Evolutionary conservation across 1,284 basidiomycete genomes (phyloP), one percentile per base, ranked within the genome.

Genomic region (Fomitopsis schrenkii): DNA sequence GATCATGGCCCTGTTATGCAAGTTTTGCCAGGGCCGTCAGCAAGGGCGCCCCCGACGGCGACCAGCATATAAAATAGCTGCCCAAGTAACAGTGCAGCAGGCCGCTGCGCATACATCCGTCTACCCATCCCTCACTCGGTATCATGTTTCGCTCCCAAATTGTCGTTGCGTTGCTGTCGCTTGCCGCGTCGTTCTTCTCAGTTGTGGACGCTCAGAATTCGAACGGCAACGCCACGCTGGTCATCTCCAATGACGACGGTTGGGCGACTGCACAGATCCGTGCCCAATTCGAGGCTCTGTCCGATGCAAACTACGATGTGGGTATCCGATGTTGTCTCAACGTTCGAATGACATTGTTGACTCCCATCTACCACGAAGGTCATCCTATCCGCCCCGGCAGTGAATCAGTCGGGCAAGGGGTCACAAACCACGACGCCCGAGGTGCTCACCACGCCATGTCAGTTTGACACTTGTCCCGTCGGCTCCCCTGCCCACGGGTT

Each of bases 181-280:
- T 48, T 5, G 46, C 35, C 35, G 35, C 46, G 10, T 14, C 26
- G 7, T 30, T 17, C 46, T 48, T 48, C 9, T 12, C 46, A 4
- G n/a, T 19, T 19, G 30, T 10, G 9, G 9, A 52, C 3, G 65
- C 66, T 22, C 59, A 60, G 22, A 22, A 22, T 22, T 22, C 22
- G 22, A 22, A 22, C 22, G 22, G 22, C 26, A 72, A 59, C 26
- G 72, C 72, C 56, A n/a, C 17, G 5, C n/a, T 48, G 46, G 50
- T 75, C 50, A 61, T 75, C 12, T 66, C 73, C 7, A 71, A 75
- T 53, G 72, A 75, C 55, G 76, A 76, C 56, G 76, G 79, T 14
- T 81, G 79, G 79, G 78, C 79, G 4, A 73, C 72, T 7, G 77
- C 77, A 9, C 73, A 75, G 62, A 73, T 80, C 46, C 77, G 79